Evolutionary conservation across 2,329 filamentous ascomycete species (phyloP).

Genomic region (Stagonosporopsis cucurbitacearum): DNA sequence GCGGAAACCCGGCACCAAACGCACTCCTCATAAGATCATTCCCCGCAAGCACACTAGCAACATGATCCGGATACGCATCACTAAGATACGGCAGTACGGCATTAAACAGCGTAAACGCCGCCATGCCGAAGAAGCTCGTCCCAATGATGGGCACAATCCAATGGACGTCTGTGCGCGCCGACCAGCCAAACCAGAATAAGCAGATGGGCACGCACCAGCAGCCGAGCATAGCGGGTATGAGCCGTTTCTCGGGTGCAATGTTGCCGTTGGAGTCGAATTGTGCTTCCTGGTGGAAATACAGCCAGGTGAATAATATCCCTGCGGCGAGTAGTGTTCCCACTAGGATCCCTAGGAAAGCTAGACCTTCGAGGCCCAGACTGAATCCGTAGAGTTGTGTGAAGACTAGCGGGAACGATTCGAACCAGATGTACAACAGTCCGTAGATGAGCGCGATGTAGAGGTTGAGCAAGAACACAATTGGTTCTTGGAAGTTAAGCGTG

Average conservation of each 20-base stretch:
- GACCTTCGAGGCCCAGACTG: slow-evolving; percentile 47
- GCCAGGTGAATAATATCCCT: slow-evolving; percentile 46
- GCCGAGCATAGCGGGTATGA: slow-evolving; percentile 43
- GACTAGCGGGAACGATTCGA: slow-evolving; percentile 55
- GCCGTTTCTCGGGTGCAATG: slow-evolving; percentile 49
- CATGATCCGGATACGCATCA: slow-evolving; percentile 53
- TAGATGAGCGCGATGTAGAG: slow-evolving; percentile 55
- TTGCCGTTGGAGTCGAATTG: slow-evolving; percentile 49
- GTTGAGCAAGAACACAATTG: slow-evolving; percentile 52
- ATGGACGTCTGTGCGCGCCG: slow-evolving; percentile 36
- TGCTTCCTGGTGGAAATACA: slow-evolving; percentile 39
- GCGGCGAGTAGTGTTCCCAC: slow-evolving; percentile 46
- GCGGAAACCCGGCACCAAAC: slow-evolving; percentile 52
- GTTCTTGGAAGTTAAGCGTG: slow-evolving; percentile 52
- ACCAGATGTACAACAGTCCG: slow-evolving; percentile 54
- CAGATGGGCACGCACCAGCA: slow-evolving; percentile 50
- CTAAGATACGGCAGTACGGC: slow-evolving; percentile 54
- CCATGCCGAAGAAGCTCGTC: slow-evolving; percentile 47
- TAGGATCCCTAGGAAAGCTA: slow-evolving; percentile 50
- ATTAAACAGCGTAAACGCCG: slow-evolving; percentile 55
- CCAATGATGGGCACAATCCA: slow-evolving; percentile 53
- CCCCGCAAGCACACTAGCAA: slow-evolving; percentile 53
- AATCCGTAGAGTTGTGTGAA: slow-evolving; percentile 52
- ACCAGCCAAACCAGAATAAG: slow-evolving; percentile 55
- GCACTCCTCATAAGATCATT: slow-evolving; percentile 53